Evolutionary conservation across 768 basidiomycete genomes (phyloP).

Genomic region (Russula lepida): DNA sequence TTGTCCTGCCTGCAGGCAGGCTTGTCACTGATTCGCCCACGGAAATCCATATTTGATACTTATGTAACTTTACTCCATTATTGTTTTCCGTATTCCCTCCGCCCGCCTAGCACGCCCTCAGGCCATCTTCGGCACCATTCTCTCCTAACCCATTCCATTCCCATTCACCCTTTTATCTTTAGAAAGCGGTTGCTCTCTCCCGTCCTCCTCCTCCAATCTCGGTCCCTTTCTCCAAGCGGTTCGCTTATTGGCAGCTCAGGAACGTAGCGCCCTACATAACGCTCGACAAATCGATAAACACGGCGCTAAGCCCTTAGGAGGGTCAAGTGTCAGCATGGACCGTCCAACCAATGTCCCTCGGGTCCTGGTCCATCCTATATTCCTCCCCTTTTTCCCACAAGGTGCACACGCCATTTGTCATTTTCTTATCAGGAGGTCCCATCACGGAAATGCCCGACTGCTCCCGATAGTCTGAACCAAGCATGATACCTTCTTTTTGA

Average conservation of each 20-base stretch:
- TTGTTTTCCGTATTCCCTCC: conserved; percentile 19
- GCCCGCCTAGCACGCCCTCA: background rate
- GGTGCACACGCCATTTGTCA: conserved; percentile 40
- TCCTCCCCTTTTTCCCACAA: conserved; percentile 1
- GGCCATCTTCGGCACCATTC: background rate
- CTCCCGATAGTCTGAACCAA: background rate
- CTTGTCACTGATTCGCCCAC: conserved; percentile 34
- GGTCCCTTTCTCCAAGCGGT: background rate
- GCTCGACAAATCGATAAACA: conserved; percentile 16
- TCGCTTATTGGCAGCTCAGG: conserved; percentile 10
- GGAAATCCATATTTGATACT: conserved; percentile 24
- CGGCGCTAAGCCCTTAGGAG: conserved; percentile 1
- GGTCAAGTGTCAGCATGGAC: conserved; percentile 1
- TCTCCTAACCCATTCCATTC: background rate
- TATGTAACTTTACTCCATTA: conserved; percentile 33
- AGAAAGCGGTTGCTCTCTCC: background rate
- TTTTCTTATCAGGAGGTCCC: conserved; percentile 33
- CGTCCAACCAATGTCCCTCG: conserved; percentile 1
- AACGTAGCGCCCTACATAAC: conserved; percentile 8
- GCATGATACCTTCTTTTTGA: conserved; percentile 5
- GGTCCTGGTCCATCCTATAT: conserved; percentile 17
- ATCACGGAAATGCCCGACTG: conserved; percentile 19
- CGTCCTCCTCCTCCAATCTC: background rate
- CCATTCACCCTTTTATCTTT: background rate
- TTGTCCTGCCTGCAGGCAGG: conserved; percentile 71